phyloP scores from a whole-genome alignment of 169 alveolate species.

The Amoebophrya sp. region DNA sequence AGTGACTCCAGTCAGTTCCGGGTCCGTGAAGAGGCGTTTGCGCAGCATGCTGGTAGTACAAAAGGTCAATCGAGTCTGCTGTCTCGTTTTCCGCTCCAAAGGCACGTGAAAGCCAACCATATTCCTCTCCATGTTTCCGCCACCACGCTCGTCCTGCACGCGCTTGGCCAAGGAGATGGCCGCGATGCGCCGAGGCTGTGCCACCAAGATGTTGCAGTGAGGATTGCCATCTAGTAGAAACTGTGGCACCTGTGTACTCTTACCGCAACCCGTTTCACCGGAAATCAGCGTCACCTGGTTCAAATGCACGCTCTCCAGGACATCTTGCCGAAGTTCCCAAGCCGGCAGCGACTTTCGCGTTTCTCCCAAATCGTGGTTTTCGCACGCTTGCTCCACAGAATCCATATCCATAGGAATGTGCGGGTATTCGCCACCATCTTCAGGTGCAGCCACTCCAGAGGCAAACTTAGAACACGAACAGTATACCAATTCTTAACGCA shows the following conservation, averaged over 20 bases:
- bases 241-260: constrained; percentile 83
- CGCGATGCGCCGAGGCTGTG: constrained; percentile 96
- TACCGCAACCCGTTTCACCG: constrained; percentile 99
- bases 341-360: constrained; percentile 35
- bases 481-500: no score
- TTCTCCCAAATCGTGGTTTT: constrained; percentile 19
- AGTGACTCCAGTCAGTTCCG: not conserved
- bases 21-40: not conserved
- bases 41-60: not conserved
- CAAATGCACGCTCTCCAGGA: constrained; percentile 77
- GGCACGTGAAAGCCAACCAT: not conserved
- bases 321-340: constrained; percentile 66
- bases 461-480: no score
- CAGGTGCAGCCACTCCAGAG: no score
- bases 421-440: no score
- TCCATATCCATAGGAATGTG: not conserved
- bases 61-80: not conserved
- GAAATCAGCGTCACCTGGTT: constrained; percentile 84
- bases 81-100: not conserved
- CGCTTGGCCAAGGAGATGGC: constrained; percentile 60
- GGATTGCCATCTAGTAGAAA: constrained; percentile 79
- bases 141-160: constrained; percentile 58
- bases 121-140: not conserved
- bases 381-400: not conserved
- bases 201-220: constrained; percentile 72